Evolutionary conservation across 1,284 basidiomycete genomes (phyloP), one percentile per base, ranked within the genome.

Genomic region (Fomes fomentarius): DNA sequence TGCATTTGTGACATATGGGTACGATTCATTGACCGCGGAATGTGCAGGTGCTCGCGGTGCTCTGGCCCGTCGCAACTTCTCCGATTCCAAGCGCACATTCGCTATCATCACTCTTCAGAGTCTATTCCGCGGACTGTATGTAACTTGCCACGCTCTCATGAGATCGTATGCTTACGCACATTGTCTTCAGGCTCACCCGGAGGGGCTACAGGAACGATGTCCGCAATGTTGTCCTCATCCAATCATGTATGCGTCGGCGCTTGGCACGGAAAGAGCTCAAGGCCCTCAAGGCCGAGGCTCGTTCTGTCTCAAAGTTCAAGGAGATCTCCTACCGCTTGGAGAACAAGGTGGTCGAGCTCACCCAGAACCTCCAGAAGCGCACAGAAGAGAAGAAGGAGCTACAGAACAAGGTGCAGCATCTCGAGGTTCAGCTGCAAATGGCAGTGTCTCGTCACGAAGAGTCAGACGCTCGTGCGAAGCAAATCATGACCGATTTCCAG

Each of bases 301-400:
- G 95, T 50, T 98, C 96, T 0, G 96, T 96, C 28, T 91, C 91
- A 63, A 98, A 97, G 72, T 97, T 97, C 84, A 98, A 99, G 76
- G 97, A 99, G 76, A 98, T 98, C 62, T 98, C 97, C 0, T 99
- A 98, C 72, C 88, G 87, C 65, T 82, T 99, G 57, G 97, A 99
- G 78, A 99, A 99, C 83, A 99, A 99, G 77, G 97, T 99, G 44
- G 94, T 99, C 56, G 96, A 99, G 71, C 89, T 99, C 63, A 99
- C 97, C 0, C 97, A 99, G 71, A 87, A 79, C n/a, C 81, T 99
- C 15, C 97, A 99, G 73, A 90, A 84, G 69, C 87, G 96, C 37
- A 96, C 89, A 9, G 84, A 85, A 60, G 96, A 99, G 76, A 96
- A 94, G 79, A 96, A 94, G 74, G 88, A 88, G 57, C 77, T 99